These are phyloP conservation scores for Backusella morwellensis DNA, from an alignment of 192 early-diverging fungal species.

Conservation along the genomic window DNA sequence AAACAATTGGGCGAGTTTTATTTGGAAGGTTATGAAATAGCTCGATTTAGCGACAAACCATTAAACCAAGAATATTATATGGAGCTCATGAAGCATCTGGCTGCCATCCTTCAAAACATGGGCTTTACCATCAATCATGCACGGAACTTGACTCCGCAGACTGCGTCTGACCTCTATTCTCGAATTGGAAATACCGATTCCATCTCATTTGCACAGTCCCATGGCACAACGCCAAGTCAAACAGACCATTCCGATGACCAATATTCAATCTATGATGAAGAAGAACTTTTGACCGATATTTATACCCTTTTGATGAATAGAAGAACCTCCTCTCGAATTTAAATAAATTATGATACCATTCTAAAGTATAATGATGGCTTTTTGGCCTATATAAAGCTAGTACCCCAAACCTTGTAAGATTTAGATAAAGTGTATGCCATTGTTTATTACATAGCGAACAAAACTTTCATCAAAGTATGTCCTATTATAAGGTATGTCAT, in stretches of 20 bases:
- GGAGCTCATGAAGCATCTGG: slow-evolving; percentile 48
- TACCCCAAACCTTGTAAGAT: no score
- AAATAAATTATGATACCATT: no score
- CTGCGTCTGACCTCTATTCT: not conserved
- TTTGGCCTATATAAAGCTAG: no score
- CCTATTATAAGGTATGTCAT: no score
- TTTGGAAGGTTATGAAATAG: slow-evolving; percentile 52
- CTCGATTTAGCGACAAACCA: slow-evolving; percentile 41
- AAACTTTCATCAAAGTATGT: no score
- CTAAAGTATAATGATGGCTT: no score
- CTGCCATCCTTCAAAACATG: slow-evolving; percentile 41
- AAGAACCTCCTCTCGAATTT: not conserved
- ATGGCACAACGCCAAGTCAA: not conserved
- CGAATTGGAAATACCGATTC: not conserved
- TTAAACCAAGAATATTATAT: slow-evolving; percentile 46
- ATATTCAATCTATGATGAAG: not conserved
- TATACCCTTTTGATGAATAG: not conserved
- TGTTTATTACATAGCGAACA: no score
- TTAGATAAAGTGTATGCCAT: no score
- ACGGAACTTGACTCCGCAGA: slow-evolving; percentile 2
- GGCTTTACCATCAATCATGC: slow-evolving; percentile 36
- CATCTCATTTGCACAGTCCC: not conserved
- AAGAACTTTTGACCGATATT: not conserved
- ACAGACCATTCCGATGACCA: not conserved
- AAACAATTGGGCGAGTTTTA: slow-evolving; percentile 45